These are phyloP conservation scores for Decorospora gaudefroyi DNA, from an alignment of 2,329 filamentous ascomycete genomes.

Conservation along the genomic window DNA sequence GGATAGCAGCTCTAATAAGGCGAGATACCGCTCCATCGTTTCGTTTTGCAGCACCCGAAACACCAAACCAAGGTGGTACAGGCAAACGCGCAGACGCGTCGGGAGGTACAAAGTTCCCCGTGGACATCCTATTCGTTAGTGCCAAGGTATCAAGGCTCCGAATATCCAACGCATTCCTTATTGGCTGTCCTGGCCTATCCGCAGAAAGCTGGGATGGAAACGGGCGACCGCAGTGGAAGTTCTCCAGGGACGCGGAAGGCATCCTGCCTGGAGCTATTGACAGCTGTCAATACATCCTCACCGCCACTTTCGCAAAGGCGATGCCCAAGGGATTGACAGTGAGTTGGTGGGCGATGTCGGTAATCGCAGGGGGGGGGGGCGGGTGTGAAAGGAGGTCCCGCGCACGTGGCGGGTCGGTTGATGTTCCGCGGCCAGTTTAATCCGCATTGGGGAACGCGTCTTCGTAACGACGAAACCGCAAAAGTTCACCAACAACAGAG, in stretches of 20 bases:
- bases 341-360: too few species aligned
- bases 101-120: background rate
- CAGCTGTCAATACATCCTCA: constrained; percentile 13
- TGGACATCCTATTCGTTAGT: constrained; percentile 2
- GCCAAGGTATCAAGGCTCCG: too few species aligned
- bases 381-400: constrained; percentile 13
- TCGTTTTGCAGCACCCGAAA: background rate
- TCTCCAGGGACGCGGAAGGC: constrained; percentile 9
- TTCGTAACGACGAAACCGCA: constrained; percentile 18
- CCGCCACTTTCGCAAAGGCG: too few species aligned
- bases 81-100: constrained; percentile 13
- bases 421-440: constrained; percentile 10
- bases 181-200: too few species aligned
- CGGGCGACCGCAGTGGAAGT: background rate
- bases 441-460: constrained; percentile 16
- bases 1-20: too few species aligned
- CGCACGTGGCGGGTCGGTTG: constrained; percentile 21
- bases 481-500: constrained; percentile 10
- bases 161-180: background rate
- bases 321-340: too few species aligned
- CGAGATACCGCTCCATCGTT: constrained; percentile 10
- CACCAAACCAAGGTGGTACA: constrained; percentile 7
- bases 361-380: background rate
- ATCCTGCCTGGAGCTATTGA: constrained; percentile 1
- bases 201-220: background rate